phyloP scores from a whole-genome alignment of 2,329 filamentous ascomycete genomes.

The Colletotrichum sansevieriae region DNA sequence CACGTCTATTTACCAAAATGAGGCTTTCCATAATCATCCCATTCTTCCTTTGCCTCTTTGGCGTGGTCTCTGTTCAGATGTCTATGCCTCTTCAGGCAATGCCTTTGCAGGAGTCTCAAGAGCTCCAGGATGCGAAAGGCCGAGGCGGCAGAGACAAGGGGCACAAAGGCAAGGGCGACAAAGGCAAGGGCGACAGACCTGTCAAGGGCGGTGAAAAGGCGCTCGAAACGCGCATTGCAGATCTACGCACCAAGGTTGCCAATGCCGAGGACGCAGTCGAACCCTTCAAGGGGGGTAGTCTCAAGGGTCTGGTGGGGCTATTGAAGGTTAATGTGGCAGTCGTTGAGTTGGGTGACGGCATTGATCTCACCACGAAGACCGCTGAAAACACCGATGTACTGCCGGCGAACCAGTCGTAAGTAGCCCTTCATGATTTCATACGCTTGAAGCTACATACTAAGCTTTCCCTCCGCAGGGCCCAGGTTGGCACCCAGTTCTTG shows the following conservation, averaged over 20 bases:
- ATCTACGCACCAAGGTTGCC: slow-evolving; percentile 15
- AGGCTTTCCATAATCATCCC: slow-evolving; percentile 10
- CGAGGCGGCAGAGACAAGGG: background rate
- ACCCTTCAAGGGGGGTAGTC: slow-evolving; percentile 26
- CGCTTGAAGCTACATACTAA: background rate
- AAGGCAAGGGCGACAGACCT: slow-evolving; percentile 22
- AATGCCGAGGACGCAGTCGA: slow-evolving; percentile 23
- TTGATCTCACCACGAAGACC: slow-evolving; percentile 16
- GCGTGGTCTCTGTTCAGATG: slow-evolving; percentile 19
- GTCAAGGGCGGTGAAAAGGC: slow-evolving; percentile 16
- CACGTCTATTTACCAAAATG: slow-evolving; percentile 12
- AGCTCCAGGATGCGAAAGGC: background rate
- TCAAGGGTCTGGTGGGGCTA: slow-evolving; percentile 29
- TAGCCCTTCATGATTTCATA: too few relatives aligned
- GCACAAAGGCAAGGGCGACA: slow-evolving; percentile 10
- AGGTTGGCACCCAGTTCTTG: slow-evolving; percentile 18
- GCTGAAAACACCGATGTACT: slow-evolving; percentile 16
- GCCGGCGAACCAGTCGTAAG: slow-evolving; percentile 31
- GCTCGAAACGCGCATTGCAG: slow-evolving; percentile 12
- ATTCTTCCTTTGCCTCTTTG: slow-evolving; percentile 23
- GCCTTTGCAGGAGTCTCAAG: background rate
- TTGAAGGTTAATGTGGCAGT: slow-evolving; percentile 37
- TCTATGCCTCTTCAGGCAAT: slow-evolving; percentile 25
- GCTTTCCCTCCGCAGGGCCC: background rate
- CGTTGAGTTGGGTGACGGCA: slow-evolving; percentile 12